Evolutionary conservation across 2,329 filamentous ascomycete genomes (phyloP), one percentile per base, ranked within the genome.

Genomic region (Sporothrix luriei): DNA sequence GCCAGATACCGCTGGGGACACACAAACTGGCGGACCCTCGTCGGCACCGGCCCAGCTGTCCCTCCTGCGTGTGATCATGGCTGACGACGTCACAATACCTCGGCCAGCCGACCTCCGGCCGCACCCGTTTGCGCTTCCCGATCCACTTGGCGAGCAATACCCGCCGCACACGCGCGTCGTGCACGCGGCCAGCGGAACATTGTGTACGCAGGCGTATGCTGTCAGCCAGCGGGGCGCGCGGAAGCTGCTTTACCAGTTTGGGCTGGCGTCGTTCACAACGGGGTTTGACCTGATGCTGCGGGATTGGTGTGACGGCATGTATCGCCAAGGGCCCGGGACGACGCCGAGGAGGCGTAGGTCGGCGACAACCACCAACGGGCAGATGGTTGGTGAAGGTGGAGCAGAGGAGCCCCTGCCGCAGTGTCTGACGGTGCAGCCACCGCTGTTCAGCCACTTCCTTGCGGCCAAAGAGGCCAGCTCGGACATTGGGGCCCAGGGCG

Each of bases 211-310:
- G 38, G 76, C 75, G 0, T 84, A 85, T 68, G 83, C 79, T 0
- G 77, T 85, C 49, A 81, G 78, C 40, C 82, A 80, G 72, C 71
- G 73, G n/a, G 82, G 81, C 0, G 83, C 83, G 2, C 77, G 79
- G 4, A 78, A 76, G 69, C 70, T 84, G 11, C 75, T 85, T 4
- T 80, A 78, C 71, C 78, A 81, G 73, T 76, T 84, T 29, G 82
- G 79, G 0, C 71, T 84, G 21, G 79, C 80, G 73, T 77, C 77
- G 14, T 73, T 82, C 49, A 79, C 76, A 16, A 75, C 75, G 19
- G 76, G 79, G 0, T 81, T 79, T 71, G 84, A 86, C 71, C 76
- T 83, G 40, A 78, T 82, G 72, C 73, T 86, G 64, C 75, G 81
- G 13, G 80, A 81, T 66, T 82, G 82, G 75, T 85, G 84, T 73